Conservation (phyloP, 176 grass and related monocot genomes). For the Musa itinerans region DNA sequence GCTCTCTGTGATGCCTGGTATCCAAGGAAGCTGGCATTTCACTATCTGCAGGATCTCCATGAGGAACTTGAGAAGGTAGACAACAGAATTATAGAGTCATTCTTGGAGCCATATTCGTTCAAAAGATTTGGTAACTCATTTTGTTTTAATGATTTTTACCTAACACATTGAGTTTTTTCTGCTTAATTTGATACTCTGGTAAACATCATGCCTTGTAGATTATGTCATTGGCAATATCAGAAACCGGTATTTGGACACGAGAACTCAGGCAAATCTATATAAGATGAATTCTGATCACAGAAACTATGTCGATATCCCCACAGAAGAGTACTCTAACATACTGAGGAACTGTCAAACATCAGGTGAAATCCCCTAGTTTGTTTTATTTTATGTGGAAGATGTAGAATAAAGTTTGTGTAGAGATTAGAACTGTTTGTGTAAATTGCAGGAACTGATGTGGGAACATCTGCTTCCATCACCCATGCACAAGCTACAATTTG, state of each 20-base stretch:
- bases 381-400: background rate
- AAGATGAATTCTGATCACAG: constrained; percentile 13
- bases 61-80: constrained; percentile 7
- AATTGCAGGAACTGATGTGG: constrained; percentile 8
- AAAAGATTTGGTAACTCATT: constrained; percentile 19
- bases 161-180: background rate
- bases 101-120: constrained; percentile 19
- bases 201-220: background rate
- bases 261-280: constrained; percentile 21
- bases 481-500: background rate
- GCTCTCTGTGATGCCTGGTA: constrained; percentile 17
- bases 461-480: background rate
- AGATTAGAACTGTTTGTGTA: background rate
- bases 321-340: constrained; percentile 14
- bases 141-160: background rate
- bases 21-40: constrained; percentile 20
- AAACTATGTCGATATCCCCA: constrained; percentile 4
- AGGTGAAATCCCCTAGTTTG: background rate
- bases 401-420: background rate
- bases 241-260: constrained; percentile 16
- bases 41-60: constrained; percentile 16
- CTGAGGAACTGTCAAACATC: constrained; percentile 2
- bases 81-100: background rate
- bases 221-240: constrained; percentile 5
- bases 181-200: background rate